Evolutionary conservation across 768 basidiomycete species (phyloP).

Genomic region (Lentinula sp.): DNA sequence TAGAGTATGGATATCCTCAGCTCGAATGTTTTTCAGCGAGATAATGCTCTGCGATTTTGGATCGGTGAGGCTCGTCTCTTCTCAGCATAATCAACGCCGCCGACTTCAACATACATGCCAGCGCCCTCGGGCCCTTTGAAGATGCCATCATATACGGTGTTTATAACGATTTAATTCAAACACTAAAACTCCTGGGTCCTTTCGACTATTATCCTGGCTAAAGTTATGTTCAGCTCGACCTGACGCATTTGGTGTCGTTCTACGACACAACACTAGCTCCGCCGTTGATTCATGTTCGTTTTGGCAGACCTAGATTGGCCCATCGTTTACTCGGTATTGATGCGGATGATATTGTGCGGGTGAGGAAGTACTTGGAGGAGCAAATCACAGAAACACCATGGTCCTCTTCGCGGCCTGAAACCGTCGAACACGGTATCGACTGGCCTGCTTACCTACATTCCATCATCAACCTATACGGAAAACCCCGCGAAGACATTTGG

Average conservation of each 20-base stretch:
- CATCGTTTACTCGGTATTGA: conserved; percentile 28
- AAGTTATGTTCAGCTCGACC: conserved; percentile 33
- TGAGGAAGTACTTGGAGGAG: conserved; percentile 20
- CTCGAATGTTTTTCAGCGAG: conserved; percentile 24
- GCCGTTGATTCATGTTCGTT: conserved; percentile 23
- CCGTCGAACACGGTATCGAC: background rate
- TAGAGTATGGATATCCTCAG: conserved; percentile 10
- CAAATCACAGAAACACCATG: background rate
- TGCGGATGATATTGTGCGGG: conserved; percentile 15
- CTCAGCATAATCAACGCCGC: background rate
- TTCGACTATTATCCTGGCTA: conserved; percentile 37
- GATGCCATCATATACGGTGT: background rate
- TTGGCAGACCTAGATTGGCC: conserved; percentile 23
- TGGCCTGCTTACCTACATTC: background rate
- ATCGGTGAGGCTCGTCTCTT: conserved; percentile 29
- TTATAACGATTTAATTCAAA: background rate
- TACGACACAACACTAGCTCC: conserved; percentile 33
- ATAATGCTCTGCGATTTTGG: conserved; percentile 43
- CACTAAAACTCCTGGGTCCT: conserved; percentile 11
- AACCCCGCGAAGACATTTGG: background rate
- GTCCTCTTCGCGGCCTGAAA: background rate
- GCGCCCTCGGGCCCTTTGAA: no score
- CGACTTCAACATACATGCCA: no score
- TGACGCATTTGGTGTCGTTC: conserved; percentile 33
- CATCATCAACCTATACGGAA: background rate